phyloP scores from a whole-genome alignment of 768 basidiomycete genomes.

The Botryobasidium botryosum region DNA sequence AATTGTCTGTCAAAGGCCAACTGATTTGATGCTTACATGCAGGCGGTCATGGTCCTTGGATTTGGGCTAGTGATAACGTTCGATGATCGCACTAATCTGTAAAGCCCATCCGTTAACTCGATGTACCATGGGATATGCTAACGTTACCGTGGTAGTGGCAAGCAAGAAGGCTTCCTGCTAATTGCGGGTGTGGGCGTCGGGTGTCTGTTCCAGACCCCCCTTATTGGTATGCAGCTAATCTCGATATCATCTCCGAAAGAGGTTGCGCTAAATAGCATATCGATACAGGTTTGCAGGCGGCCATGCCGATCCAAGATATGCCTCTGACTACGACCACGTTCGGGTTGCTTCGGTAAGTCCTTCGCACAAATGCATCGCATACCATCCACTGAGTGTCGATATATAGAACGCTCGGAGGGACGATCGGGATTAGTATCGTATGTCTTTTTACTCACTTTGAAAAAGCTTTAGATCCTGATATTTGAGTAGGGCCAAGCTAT shows the following conservation, averaged over 20 bases:
- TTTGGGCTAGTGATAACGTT: slow-evolving; percentile 58
- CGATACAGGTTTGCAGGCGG: slow-evolving; percentile 14
- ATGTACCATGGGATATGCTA: too few relatives aligned
- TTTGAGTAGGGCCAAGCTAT: too few relatives aligned
- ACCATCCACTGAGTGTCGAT: slow-evolving; percentile 1
- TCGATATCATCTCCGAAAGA: neutral
- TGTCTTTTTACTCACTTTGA: too few relatives aligned
- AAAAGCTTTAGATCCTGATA: too few relatives aligned
- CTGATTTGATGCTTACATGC: too few relatives aligned
- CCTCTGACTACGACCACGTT: slow-evolving; percentile 15
- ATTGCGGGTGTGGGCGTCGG: slow-evolving; percentile 49
- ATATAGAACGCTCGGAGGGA: slow-evolving; percentile 11
- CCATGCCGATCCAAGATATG: slow-evolving; percentile 17
- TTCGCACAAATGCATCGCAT: slow-evolving; percentile 13
- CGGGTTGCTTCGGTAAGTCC: slow-evolving; percentile 19
- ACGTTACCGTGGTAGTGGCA: slow-evolving; percentile 29
- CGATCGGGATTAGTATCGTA: slow-evolving; percentile 16
- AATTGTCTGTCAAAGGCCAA: too few relatives aligned
- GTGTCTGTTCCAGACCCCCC: slow-evolving; percentile 31
- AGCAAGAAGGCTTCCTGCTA: slow-evolving; percentile 45
- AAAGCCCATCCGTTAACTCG: too few relatives aligned
- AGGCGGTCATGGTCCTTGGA: slow-evolving; percentile 35
- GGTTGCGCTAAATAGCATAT: too few relatives aligned
- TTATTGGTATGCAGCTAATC: slow-evolving; percentile 6
- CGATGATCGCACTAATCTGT: slow-evolving; percentile 37